A percentile compares a stretch with the other conserved stretches of the same genome.
Evolutionary conservation across 2,329 filamentous ascomycete species (phyloP).

Genomic region (Aspergillus hortae): DNA sequence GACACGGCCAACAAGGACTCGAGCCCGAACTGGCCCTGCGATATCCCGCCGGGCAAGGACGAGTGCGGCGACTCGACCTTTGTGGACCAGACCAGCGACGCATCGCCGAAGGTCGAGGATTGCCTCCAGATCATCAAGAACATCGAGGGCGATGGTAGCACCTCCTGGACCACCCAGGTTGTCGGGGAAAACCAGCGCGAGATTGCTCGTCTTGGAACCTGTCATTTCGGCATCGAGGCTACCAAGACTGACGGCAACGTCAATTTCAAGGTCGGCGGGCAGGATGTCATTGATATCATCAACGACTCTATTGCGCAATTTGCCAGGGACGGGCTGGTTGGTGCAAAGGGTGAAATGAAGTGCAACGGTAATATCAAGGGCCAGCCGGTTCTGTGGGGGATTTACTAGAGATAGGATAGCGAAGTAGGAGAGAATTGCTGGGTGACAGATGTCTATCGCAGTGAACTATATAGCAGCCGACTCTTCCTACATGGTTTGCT

Average conservation of each 20-base stretch:
- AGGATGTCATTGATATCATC: constrained; percentile 15
- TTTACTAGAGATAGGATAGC: constrained; percentile 4
- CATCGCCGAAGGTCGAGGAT: constrained; percentile 10
- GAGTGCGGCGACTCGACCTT: constrained; percentile 7
- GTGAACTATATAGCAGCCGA: too few relatives aligned
- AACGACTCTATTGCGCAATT: constrained; percentile 2
- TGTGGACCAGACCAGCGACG: constrained; percentile 23
- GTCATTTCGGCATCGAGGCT: constrained; percentile 10
- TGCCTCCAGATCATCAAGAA: constrained; percentile 15
- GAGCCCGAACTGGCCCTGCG: constrained; percentile 13
- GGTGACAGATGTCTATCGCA: too few relatives aligned
- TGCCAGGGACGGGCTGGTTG: constrained; percentile 7
- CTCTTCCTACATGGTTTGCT: too few relatives aligned
- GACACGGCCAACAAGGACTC: constrained; percentile 16
- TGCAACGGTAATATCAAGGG: constrained; percentile 15
- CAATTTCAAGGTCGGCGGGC: constrained; percentile 7
- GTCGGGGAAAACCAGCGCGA: constrained; percentile 5
- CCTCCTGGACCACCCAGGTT: constrained; percentile 4
- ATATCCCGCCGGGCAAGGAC: constrained; percentile 8
- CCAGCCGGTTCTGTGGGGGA: constrained; percentile 14
- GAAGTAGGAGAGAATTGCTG: too few relatives aligned
- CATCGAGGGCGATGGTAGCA: constrained; percentile 11
- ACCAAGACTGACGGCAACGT: constrained; percentile 7
- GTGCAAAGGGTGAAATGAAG: constrained; percentile 14
- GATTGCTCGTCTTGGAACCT: constrained; percentile 1